Conservation (phyloP, 129 eudicot species). For the Arctium minus region DNA sequence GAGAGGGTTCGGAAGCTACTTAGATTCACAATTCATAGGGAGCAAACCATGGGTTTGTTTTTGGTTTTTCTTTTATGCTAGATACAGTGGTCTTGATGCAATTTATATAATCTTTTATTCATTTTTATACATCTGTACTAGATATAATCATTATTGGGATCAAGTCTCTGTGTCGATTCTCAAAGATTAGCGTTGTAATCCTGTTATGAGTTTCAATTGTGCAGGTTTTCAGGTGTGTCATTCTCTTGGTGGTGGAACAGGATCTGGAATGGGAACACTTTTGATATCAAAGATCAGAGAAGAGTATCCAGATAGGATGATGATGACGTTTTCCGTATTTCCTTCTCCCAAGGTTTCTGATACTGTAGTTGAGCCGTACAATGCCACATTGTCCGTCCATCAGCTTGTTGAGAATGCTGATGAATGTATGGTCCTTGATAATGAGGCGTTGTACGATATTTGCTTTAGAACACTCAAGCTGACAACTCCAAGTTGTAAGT, state of each 20-base stretch:
- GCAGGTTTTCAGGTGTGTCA: constrained; percentile 66
- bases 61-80: too few relatives aligned
- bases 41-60: too few relatives aligned
- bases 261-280: constrained; percentile 62
- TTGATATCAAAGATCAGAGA: constrained; percentile 55
- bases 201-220: neutral
- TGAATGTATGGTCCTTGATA: constrained; percentile 52
- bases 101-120: too few relatives aligned
- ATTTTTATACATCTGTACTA: neutral
- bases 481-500: constrained; percentile 82
- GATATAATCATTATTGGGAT: neutral
- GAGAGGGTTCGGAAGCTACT: neutral
- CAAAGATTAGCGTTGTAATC: neutral
- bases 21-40: too few relatives aligned
- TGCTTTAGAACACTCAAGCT: constrained; percentile 66
- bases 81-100: too few relatives aligned
- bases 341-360: constrained; percentile 61
- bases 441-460: constrained; percentile 51
- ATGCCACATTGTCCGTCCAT: constrained; percentile 74
- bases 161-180: neutral
- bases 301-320: constrained; percentile 57
- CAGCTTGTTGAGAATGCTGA: constrained; percentile 88
- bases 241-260: constrained; percentile 61
- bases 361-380: constrained; percentile 81
- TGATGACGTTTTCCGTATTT: constrained; percentile 57